These are phyloP conservation scores for Globisporangium iwayamae DNA, from an alignment of 352 stramenopile species.

Conservation along the genomic window DNA sequence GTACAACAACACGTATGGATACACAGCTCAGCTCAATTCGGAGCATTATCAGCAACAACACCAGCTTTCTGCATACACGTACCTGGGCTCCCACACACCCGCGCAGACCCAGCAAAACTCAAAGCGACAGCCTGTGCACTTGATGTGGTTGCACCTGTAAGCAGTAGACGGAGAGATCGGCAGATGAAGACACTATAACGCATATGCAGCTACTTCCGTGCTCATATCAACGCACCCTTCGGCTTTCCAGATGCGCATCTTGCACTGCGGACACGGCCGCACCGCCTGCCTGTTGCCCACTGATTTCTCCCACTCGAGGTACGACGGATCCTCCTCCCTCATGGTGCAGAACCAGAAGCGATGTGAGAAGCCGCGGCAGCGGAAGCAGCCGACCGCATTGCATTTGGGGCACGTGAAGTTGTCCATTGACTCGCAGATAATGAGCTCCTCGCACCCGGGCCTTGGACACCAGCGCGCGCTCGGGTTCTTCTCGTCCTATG, in stretches of 20 bases:
- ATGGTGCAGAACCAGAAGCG: constrained; percentile 51
- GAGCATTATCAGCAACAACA: no score
- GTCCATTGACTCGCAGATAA: constrained; percentile 42
- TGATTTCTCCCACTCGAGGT: constrained; percentile 33
- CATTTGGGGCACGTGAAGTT: constrained; percentile 68
- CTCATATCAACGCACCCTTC: constrained; percentile 30
- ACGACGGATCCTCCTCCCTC: constrained; percentile 3
- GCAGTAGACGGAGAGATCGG: not conserved
- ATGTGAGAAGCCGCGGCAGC: constrained; percentile 49
- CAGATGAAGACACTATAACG: not conserved
- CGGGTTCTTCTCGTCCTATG: constrained; percentile 73
- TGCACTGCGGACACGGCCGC: constrained; percentile 52
- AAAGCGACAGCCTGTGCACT: constrained; percentile 52
- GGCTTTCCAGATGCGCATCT: constrained; percentile 76
- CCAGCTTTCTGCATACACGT: not conserved
- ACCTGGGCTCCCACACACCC: constrained; percentile 38
- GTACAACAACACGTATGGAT: no score
- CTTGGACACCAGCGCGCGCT: constrained; percentile 64
- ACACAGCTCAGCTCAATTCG: not conserved
- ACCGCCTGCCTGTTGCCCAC: constrained; percentile 48
- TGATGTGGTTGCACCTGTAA: constrained; percentile 66
- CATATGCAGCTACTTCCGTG: not conserved
- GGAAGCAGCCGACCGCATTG: constrained; percentile 50
- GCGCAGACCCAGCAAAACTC: constrained; percentile 77
- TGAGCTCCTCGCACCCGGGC: constrained; percentile 56